Base-by-base conservation (phyloP, 768 basidiomycete species). In the Leucocoprinus leucothites region DNA sequence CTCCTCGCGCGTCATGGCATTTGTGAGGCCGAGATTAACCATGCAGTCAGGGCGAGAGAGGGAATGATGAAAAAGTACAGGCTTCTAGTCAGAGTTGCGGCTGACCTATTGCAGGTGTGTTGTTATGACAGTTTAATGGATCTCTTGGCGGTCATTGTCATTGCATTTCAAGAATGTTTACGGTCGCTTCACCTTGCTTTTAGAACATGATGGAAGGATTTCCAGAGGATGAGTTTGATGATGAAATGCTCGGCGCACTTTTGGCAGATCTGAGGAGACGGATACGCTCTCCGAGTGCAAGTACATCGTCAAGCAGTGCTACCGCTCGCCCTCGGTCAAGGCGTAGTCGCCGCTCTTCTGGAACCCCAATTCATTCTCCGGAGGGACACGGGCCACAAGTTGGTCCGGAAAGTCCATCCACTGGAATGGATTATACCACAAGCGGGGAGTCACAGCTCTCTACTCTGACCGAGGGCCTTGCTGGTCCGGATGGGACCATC, bases 1-100 rank as follows among this genome's bases (percentile, higher is more conserved):
- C 60, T 81, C 24, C 61, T 72, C 57, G 57, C 57, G 11, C 61
- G 56, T 53, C 35, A 71, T 24, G 63, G 65, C 6, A 48, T 54
- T 6, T 60, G 63, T 13, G 61, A 65, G 34, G 65, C 70, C 8
- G 70, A 74, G 43, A 38, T 71, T 31, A 63, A 68, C 5, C 67
- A 63, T 18, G 69, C 67, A 3, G 57, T 75, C 53, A 59, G 61
- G 26, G 71, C 71, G 34, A 66, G 73, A 40, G 67, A 71, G 21
- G 68, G 63, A 1, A 65, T 66, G 3, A 63, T 69, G 41, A 62
- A 53, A 24, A 74, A 69, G 53, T 57, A 75, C 62, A 71, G 46
- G 54, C 69, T 74, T 46, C 66, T 76, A 25, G 65, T 69, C 18
- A 74, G 69, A 57, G 71, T 79, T 13, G 67, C 81, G 51, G 61